Evolutionary conservation across 2,329 filamentous ascomycete genomes (phyloP), one percentile per base, ranked within the genome.

Genomic region (Thermoascus crustaceus): DNA sequence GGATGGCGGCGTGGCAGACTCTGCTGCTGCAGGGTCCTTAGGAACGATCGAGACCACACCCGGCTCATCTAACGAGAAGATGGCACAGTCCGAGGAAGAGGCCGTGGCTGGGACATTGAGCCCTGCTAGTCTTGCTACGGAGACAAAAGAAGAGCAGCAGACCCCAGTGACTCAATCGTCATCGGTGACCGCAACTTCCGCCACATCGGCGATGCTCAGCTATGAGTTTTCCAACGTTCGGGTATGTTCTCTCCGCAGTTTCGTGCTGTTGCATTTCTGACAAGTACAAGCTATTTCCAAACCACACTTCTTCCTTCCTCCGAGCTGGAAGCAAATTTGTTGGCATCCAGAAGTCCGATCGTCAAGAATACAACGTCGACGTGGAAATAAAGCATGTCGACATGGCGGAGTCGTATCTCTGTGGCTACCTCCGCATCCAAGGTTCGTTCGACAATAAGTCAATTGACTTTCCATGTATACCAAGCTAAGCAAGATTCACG

Each of bases 311-410:
- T 1, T 91, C 86, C 0, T 93, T 81, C 58, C 69, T 98, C 37
- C 82, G 86, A 30, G 78, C 88, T 2, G 88, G 88, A 11, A 94
- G 86, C 62, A 84, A 77, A 50, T 98, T 95, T 55, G 75, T 76
- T 40, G 91, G 91, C 38, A 94, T 84, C 9, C 91, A 98, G 54
- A 83, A 89, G 55, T 96, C 89, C 2, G 89, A 96, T 57, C 78
- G 84, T 40, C 87, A 94, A 57, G 76, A 85, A 7, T 98, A 98
- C 58, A 86, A 94, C 43, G 91, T 98, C 1, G 84, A 95, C 53
- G 91, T 98, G 2, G 88, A 95, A 56, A 86, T 98, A 48, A 94
- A 96, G 63, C 82, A 95, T 63, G 87, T 96, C 29, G 87, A 96
- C 57, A 82, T 96, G 73, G 76, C 80, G 37, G 86, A 96, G 58